A percentile compares a stretch with the other conserved stretches of the same genome.
Conservation (phyloP, 352 stramenopile genomes). For the Phytophthora sp. region DNA sequence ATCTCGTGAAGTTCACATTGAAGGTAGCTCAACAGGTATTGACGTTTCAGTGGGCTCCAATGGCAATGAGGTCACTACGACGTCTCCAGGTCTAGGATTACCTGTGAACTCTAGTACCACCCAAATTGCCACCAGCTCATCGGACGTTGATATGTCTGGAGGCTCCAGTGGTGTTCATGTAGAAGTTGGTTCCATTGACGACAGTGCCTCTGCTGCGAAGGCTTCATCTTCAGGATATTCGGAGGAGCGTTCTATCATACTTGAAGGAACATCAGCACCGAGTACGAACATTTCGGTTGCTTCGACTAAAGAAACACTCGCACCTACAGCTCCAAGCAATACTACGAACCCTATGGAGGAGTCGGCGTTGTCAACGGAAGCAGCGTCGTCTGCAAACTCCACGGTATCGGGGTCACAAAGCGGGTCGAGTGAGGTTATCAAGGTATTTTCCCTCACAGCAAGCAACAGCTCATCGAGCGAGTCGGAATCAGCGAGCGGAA, state of each 20-base stretch:
- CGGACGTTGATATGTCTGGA: neutral
- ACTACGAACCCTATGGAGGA: slow-evolving; percentile 3
- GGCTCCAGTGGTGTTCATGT: slow-evolving; percentile 1
- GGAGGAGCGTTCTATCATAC: slow-evolving; percentile 13
- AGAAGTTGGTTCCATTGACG: slow-evolving; percentile 8
- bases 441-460: slow-evolving; percentile 34
- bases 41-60: neutral
- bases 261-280: neutral
- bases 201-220: neutral
- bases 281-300: slow-evolving; percentile 2
- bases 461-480: slow-evolving; percentile 32
- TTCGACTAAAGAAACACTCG: slow-evolving; percentile 3
- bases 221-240: slow-evolving; percentile 5
- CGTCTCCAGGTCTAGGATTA: neutral
- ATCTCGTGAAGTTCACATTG: slow-evolving; percentile 8
- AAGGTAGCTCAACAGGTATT: slow-evolving; percentile 1
- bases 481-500: slow-evolving; percentile 15
- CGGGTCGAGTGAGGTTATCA: slow-evolving; percentile 14
- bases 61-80: neutral
- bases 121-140: neutral
- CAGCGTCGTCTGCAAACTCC: slow-evolving; percentile 15
- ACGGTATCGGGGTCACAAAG: slow-evolving; percentile 4
- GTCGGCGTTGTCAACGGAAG: slow-evolving; percentile 20
- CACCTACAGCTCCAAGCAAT: neutral
- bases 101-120: neutral